A percentile compares a stretch with the other conserved stretches of the same genome.
Conservation (phyloP, 257 asterid genomes). For the Cordia subcordata region DNA sequence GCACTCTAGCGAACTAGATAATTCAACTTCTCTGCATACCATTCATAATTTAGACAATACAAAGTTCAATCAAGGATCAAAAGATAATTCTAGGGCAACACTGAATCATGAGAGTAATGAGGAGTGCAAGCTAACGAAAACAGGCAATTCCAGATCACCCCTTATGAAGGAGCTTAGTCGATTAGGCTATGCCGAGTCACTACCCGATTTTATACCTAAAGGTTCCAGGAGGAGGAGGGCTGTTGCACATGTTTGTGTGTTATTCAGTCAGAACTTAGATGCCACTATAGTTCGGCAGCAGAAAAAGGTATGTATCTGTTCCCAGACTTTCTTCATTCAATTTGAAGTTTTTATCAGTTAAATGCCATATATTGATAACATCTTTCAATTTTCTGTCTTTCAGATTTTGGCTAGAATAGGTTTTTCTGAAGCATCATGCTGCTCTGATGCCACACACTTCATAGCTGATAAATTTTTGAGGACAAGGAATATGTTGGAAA, state of each 20-base stretch:
- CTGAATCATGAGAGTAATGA: conserved; percentile 22
- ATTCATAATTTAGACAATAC: conserved; percentile 14
- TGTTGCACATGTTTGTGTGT: conserved; percentile 34
- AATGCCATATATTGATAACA: background rate
- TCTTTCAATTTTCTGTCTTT: conserved; percentile 12
- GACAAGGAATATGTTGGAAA: conserved; percentile 75
- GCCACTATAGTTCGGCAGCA: conserved; percentile 44
- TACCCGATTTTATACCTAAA: conserved; percentile 56
- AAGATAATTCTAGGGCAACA: conserved; percentile 21
- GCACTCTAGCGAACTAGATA: conserved; percentile 22
- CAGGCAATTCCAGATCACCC: conserved; percentile 38
- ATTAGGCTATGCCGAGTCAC: conserved; percentile 45
- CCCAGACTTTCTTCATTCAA: conserved; percentile 1
- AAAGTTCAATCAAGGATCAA: conserved; percentile 21
- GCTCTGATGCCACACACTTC: conserved; percentile 75
- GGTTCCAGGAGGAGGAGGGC: conserved; percentile 48
- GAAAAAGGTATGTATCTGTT: conserved; percentile 42
- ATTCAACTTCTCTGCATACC: conserved; percentile 16
- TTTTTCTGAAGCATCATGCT: conserved; percentile 43
- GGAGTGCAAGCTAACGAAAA: conserved; percentile 21
- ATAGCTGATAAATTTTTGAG: conserved; percentile 64
- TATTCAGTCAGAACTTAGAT: conserved; percentile 76
- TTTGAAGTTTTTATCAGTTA: background rate
- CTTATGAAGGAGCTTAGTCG: conserved; percentile 60
- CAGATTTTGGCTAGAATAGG: conserved; percentile 62